Conservation (phyloP, 805 yeast species). For the Barnettozyma wickerhamii region DNA sequence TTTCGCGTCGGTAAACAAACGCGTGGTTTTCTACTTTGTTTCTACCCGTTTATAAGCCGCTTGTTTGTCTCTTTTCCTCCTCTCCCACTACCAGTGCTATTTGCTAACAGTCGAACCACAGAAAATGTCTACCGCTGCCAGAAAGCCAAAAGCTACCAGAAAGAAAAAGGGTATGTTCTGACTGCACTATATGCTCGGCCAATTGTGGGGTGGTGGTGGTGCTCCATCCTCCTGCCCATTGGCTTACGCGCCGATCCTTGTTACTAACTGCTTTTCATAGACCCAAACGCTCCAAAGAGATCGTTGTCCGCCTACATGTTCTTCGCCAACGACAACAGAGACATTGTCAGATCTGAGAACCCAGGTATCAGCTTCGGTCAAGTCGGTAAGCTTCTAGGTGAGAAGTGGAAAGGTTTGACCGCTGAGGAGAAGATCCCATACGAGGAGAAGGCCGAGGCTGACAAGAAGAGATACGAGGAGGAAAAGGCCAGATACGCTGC, state of each 20-base stretch:
- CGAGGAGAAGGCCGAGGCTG: slow-evolving; percentile 89
- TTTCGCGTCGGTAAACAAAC: slow-evolving; percentile 1
- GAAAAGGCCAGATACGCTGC: slow-evolving; percentile 78
- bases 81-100: neutral
- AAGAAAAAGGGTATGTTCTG: slow-evolving; percentile 36
- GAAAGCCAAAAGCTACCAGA: slow-evolving; percentile 36
- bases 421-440: slow-evolving; percentile 85
- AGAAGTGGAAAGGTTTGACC: slow-evolving; percentile 89
- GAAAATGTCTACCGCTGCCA: slow-evolving; percentile 35
- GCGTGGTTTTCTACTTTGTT: slow-evolving; percentile 4
- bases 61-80: slow-evolving; percentile 5
- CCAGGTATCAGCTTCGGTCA: slow-evolving; percentile 96
- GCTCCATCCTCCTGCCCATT: too few species aligned
- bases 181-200: too few species aligned
- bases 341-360: slow-evolving; percentile 90
- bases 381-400: slow-evolving; percentile 93
- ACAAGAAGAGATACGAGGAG: slow-evolving; percentile 95
- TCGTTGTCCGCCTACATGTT: slow-evolving; percentile 98
- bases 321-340: slow-evolving; percentile 97
- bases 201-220: too few species aligned
- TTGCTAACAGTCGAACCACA: slow-evolving; percentile 8
- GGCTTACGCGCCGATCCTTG: neutral
- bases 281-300: slow-evolving; percentile 99
- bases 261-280: slow-evolving; percentile 27
- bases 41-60: neutral